Conservation (phyloP, 208 protist species). For the Phytomonas francai region DNA sequence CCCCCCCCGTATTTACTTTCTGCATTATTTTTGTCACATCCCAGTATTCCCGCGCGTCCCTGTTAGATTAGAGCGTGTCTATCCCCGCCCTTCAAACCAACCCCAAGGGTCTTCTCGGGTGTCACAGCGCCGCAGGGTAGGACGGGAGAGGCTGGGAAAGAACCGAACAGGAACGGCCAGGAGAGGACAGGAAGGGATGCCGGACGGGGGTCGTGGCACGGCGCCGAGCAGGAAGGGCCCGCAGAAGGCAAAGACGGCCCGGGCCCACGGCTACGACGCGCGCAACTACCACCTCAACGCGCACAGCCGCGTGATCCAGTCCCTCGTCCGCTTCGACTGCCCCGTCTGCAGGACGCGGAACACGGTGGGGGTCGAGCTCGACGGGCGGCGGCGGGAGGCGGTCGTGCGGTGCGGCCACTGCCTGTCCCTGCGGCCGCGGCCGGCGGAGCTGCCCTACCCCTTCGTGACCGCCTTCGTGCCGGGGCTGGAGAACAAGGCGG, state of each 20-base stretch:
- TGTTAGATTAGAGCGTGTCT: too few relatives aligned
- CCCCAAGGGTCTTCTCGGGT: too few relatives aligned
- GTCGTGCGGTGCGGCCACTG: slow-evolving; percentile 71
- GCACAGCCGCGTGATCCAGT: slow-evolving; percentile 39
- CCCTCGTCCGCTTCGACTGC: slow-evolving; percentile 70
- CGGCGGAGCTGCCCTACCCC: slow-evolving; percentile 69
- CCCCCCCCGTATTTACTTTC: too few relatives aligned
- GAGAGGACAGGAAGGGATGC: neutral
- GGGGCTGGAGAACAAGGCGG: slow-evolving; percentile 73
- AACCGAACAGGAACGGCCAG: neutral
- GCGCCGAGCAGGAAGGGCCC: neutral
- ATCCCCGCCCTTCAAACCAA: too few relatives aligned
- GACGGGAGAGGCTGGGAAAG: too few relatives aligned
- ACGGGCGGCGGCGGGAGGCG: slow-evolving; percentile 33
- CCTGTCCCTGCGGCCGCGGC: slow-evolving; percentile 34
- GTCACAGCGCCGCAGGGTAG: too few relatives aligned
- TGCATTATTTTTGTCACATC: too few relatives aligned
- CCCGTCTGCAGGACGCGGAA: slow-evolving; percentile 68
- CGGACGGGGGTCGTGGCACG: neutral
- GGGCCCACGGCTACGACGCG: slow-evolving; percentile 29
- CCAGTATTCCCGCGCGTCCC: too few relatives aligned
- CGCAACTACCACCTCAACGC: slow-evolving; percentile 50
- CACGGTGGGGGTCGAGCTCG: slow-evolving; percentile 53
- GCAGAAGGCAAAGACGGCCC: slow-evolving; percentile 11
- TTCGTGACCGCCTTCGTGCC: slow-evolving; percentile 47